Conservation (phyloP, 768 basidiomycete species). For the Auricularia sp. region DNA sequence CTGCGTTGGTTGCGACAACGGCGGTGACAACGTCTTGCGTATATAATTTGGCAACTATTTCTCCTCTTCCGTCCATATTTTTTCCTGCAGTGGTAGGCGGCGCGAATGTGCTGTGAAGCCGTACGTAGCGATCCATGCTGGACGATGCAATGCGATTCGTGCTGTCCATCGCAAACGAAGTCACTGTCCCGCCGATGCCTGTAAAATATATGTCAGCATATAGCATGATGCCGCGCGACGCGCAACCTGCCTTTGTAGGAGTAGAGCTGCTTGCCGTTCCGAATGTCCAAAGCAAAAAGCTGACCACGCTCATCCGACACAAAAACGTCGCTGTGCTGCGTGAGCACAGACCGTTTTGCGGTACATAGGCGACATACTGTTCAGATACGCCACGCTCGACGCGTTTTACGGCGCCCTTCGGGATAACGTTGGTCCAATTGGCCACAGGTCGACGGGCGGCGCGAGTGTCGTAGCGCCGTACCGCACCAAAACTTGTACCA, state of each 20-base stretch:
- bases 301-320: constrained; percentile 56
- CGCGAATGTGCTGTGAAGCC: constrained; percentile 54
- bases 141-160: constrained; percentile 37
- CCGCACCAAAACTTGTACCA: constrained; percentile 66
- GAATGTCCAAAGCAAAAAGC: constrained; percentile 56
- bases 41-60: constrained; percentile 6
- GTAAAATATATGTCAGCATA: neutral
- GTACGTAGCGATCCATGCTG: constrained; percentile 58
- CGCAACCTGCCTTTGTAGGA: constrained; percentile 50
- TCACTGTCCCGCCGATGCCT: constrained; percentile 67
- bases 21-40: constrained; percentile 3
- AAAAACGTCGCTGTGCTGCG: constrained; percentile 49
- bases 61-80: constrained; percentile 2
- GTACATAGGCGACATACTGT: constrained; percentile 39
- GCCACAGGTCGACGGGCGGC: constrained; percentile 56
- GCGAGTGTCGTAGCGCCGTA: constrained; percentile 71
- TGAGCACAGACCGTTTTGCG: neutral
- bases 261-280: constrained; percentile 55
- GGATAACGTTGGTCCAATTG: constrained; percentile 52
- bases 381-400: constrained; percentile 52
- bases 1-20: constrained; percentile 2
- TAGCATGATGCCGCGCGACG: neutral
- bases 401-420: constrained; percentile 49
- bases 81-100: constrained; percentile 27
- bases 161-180: constrained; percentile 39